Percentiles rank a stretch among this genome's conserved stretches.
Conservation (phyloP, 352 stramenopile species). For the Globisporangium cederbergense region DNA sequence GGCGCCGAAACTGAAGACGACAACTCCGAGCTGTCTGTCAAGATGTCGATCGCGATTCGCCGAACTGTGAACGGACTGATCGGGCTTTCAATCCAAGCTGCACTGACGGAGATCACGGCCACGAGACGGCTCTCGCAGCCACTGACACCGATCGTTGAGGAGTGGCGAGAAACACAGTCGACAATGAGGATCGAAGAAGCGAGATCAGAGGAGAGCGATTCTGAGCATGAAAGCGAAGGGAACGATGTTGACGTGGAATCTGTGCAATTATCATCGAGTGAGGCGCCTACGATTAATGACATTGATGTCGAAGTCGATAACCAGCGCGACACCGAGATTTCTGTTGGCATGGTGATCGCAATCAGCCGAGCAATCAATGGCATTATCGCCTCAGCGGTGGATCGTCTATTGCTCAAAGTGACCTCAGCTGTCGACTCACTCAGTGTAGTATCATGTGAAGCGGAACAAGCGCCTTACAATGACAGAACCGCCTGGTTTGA, state of each 20-base stretch:
- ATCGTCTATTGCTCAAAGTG: constrained; percentile 22
- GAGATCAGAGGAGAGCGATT: background rate
- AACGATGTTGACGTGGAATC: background rate
- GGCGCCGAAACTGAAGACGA: background rate
- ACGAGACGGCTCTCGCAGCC: constrained; percentile 21
- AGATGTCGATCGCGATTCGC: constrained; percentile 39
- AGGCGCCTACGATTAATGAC: background rate
- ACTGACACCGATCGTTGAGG: constrained; percentile 19
- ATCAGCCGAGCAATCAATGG: constrained; percentile 30
- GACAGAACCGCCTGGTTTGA: background rate
- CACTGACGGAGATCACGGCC: constrained; percentile 26
- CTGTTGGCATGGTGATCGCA: constrained; percentile 24
- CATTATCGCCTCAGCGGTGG: constrained; percentile 27
- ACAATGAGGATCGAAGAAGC: constrained; percentile 1
- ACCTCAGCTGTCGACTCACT: background rate
- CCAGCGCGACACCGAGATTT: constrained; percentile 17
- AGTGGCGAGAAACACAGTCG: constrained; percentile 4
- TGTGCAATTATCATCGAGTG: background rate
- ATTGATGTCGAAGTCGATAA: background rate
- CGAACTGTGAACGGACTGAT: constrained; percentile 37
- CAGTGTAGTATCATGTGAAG: background rate
- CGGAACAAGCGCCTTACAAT: background rate
- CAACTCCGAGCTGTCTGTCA: constrained; percentile 22
- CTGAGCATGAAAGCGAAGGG: background rate
- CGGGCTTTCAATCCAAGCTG: constrained; percentile 38